A percentile compares a stretch with the other conserved stretches of the same genome.
Conservation (phyloP, 768 basidiomycete species). For the Lentinula sp. region DNA sequence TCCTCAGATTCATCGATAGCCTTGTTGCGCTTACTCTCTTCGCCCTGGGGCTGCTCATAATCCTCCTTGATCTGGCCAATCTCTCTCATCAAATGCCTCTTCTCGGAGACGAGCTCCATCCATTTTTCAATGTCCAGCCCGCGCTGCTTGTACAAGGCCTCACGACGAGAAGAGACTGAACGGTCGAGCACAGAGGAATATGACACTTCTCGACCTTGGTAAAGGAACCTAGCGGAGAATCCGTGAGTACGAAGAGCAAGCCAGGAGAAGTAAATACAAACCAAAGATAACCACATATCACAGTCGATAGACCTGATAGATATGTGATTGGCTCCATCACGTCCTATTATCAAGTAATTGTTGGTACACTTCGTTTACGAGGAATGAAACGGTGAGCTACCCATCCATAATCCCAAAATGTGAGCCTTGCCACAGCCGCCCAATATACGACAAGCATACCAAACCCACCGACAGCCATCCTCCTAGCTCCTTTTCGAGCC, state of each 20-base stretch:
- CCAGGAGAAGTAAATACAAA: conserved; percentile 10
- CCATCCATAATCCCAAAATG: conserved; percentile 59
- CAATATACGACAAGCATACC: conserved; percentile 58
- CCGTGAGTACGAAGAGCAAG: not conserved
- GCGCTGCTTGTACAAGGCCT: conserved; percentile 46
- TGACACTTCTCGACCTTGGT: conserved; percentile 58
- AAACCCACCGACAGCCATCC: conserved; percentile 54
- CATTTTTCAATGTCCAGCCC: conserved; percentile 59
- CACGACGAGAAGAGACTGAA: conserved; percentile 51
- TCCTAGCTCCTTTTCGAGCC: conserved; percentile 49
- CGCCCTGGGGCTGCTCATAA: conserved; percentile 42
- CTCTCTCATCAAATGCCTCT: conserved; percentile 41
- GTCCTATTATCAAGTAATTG: conserved; percentile 30
- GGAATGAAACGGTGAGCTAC: conserved; percentile 13
- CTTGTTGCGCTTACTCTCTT: conserved; percentile 23
- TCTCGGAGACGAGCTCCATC: conserved; percentile 47
- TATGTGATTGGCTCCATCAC: conserved; percentile 69
- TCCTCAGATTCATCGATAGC: conserved; percentile 16
- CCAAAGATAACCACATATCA: conserved; percentile 60
- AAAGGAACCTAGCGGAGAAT: conserved; percentile 39
- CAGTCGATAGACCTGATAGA: conserved; percentile 54
- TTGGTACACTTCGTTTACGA: not conserved
- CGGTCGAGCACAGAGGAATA: conserved; percentile 57
- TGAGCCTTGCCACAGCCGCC: conserved; percentile 56
- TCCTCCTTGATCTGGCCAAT: conserved; percentile 56